Percentiles rank a stretch among this genome's conserved stretches.
Conservation (phyloP, 352 stramenopile species). For the Sclerospora graminicola region DNA sequence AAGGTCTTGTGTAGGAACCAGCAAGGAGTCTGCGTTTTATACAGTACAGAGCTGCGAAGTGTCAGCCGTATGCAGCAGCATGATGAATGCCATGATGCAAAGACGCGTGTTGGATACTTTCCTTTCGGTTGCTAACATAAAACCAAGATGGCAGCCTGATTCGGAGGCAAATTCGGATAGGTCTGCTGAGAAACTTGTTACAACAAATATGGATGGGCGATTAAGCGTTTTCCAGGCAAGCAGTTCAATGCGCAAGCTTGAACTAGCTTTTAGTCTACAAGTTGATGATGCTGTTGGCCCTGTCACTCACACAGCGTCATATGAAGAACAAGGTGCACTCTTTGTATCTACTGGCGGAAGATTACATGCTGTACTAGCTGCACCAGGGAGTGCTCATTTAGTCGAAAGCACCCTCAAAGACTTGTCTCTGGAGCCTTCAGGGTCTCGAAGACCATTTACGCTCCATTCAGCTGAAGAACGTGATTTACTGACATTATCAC, state of each 20-base stretch:
- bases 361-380: slow-evolving; percentile 23
- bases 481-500: slow-evolving; percentile 6
- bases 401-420: not conserved
- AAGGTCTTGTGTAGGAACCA: slow-evolving; percentile 11
- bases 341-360: slow-evolving; percentile 28
- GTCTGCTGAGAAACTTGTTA: slow-evolving; percentile 20
- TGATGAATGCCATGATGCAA: slow-evolving; percentile 32
- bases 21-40: slow-evolving; percentile 23
- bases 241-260: slow-evolving; percentile 23
- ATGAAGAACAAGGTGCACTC: slow-evolving; percentile 25
- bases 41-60: slow-evolving; percentile 51
- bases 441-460: not conserved
- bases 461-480: not conserved
- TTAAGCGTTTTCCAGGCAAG: slow-evolving; percentile 30
- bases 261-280: slow-evolving; percentile 20
- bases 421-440: not conserved
- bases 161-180: slow-evolving; percentile 1
- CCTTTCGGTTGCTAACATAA: slow-evolving; percentile 26
- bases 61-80: slow-evolving; percentile 27
- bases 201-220: slow-evolving; percentile 28
- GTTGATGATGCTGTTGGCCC: slow-evolving; percentile 13
- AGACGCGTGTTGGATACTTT: slow-evolving; percentile 10
- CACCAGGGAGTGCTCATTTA: not conserved
- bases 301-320: slow-evolving; percentile 28
- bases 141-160: slow-evolving; percentile 2